These are phyloP conservation scores for Trypanosoma congolense DNA, from an alignment of 208 protist genomes.

Conservation along the genomic window DNA sequence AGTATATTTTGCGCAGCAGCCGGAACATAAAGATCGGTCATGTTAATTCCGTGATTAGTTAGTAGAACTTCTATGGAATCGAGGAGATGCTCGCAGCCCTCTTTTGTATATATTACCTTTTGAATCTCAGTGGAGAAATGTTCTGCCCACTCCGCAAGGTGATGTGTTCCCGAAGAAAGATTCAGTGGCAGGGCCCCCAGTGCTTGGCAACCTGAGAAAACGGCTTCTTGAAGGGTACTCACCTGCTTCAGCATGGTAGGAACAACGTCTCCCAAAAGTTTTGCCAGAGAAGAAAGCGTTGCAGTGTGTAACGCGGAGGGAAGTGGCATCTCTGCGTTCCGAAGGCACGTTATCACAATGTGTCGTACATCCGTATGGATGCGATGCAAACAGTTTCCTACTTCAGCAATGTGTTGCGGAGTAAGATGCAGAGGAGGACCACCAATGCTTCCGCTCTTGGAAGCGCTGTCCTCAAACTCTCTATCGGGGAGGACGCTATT, in stretches of 20 bases:
- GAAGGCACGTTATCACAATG: neutral
- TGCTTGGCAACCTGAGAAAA: constrained; percentile 14
- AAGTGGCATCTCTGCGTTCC: neutral
- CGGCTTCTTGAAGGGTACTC: constrained; percentile 9
- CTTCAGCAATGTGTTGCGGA: constrained; percentile 10
- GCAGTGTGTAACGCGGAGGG: constrained; percentile 5
- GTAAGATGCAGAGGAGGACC: constrained; percentile 1
- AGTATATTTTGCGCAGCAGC: neutral
- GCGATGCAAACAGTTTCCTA: constrained; percentile 12
- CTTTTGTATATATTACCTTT: constrained; percentile 3
- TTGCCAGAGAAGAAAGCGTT: neutral
- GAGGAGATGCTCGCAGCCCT: constrained; percentile 21
- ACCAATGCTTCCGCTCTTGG: neutral
- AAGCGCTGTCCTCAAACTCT: neutral
- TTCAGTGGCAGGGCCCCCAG: constrained; percentile 8
- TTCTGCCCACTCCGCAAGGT: constrained; percentile 14
- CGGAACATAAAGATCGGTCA: too few relatives aligned
- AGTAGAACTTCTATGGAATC: constrained; percentile 30
- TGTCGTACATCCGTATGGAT: constrained; percentile 16
- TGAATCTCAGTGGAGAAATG: constrained; percentile 6
- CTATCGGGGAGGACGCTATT: neutral
- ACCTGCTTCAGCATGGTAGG: neutral
- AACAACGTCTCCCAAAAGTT: neutral
- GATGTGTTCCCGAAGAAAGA: neutral
- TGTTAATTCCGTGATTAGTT: neutral